Evolutionary conservation across 176 grass and related monocot species (phyloP).

Genomic region (Oryza brachyantha): DNA sequence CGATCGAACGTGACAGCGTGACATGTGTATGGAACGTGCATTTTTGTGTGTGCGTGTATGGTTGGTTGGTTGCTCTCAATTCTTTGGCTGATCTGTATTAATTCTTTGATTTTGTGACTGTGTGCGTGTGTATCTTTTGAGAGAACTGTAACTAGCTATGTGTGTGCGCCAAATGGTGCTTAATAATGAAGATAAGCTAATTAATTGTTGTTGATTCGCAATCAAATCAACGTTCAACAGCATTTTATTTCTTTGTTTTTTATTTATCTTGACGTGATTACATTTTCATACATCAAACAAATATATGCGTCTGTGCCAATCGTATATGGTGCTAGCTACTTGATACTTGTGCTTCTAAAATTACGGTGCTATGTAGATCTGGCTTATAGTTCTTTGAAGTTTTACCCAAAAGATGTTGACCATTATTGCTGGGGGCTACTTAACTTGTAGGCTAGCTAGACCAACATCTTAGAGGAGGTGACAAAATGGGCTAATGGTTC

Average conservation of each 20-base stretch:
- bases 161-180: slow-evolving; percentile 10
- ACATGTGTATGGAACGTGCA: slow-evolving; percentile 24
- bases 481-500: background rate
- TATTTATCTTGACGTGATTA: background rate
- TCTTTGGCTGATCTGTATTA: slow-evolving; percentile 28
- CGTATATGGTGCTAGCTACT: background rate
- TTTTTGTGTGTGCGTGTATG: slow-evolving; percentile 4
- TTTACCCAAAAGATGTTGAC: background rate
- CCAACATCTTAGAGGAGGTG: too few species aligned
- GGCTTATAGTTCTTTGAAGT: background rate
- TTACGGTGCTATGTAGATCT: background rate
- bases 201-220: background rate
- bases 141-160: slow-evolving; percentile 31
- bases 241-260: too few species aligned
- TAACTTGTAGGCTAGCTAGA: background rate
- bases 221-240: background rate
- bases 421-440: background rate
- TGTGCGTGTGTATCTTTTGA: background rate
- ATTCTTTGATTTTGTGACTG: background rate
- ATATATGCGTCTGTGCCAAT: background rate
- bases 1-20: slow-evolving; percentile 2
- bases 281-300: background rate
- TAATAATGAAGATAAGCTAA: slow-evolving; percentile 14
- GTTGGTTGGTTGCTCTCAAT: background rate
- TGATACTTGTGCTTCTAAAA: background rate